Percentiles rank a stretch among this genome's conserved stretches.
Evolutionary conservation across 768 basidiomycete species (phyloP).

Genomic region (Kwoniella heveanensis): DNA sequence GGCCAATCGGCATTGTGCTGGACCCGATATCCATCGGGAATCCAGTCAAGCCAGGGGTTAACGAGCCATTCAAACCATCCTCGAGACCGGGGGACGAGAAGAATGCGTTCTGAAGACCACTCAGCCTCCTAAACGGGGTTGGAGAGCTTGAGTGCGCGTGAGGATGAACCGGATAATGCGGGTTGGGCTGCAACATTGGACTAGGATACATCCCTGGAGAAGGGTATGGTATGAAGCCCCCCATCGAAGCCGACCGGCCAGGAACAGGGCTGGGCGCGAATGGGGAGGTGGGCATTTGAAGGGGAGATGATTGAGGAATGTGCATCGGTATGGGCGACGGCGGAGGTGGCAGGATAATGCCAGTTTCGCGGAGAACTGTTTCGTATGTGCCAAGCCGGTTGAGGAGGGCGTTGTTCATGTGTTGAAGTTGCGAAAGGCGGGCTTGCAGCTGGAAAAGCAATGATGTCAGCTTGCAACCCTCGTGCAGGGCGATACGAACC

Average conservation of each 20-base stretch:
- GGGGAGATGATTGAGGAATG: conserved; percentile 13
- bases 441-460: conserved; percentile 12
- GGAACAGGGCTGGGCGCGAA: conserved; percentile 13
- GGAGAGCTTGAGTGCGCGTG: conserved; percentile 18
- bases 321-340: conserved; percentile 19
- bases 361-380: conserved; percentile 11
- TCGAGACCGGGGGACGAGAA: neutral
- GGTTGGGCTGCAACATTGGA: conserved; percentile 35
- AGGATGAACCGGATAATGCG: conserved; percentile 6
- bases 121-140: conserved; percentile 14
- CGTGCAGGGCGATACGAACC: too few species aligned
- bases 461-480: conserved; percentile 7
- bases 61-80: conserved; percentile 25
- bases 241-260: conserved; percentile 10
- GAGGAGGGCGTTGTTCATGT: conserved; percentile 11
- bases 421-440: conserved; percentile 18
- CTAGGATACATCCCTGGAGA: conserved; percentile 43
- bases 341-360: conserved; percentile 13
- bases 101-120: conserved; percentile 10
- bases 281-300: conserved; percentile 16
- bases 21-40: conserved; percentile 28
- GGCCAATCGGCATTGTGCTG: conserved; percentile 17
- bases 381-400: conserved; percentile 11
- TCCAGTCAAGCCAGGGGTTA: conserved; percentile 32
- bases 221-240: conserved; percentile 31